These are phyloP conservation scores for Naganishia vaughanmartiniae DNA, from an alignment of 768 basidiomycete genomes.

Conservation along the genomic window DNA sequence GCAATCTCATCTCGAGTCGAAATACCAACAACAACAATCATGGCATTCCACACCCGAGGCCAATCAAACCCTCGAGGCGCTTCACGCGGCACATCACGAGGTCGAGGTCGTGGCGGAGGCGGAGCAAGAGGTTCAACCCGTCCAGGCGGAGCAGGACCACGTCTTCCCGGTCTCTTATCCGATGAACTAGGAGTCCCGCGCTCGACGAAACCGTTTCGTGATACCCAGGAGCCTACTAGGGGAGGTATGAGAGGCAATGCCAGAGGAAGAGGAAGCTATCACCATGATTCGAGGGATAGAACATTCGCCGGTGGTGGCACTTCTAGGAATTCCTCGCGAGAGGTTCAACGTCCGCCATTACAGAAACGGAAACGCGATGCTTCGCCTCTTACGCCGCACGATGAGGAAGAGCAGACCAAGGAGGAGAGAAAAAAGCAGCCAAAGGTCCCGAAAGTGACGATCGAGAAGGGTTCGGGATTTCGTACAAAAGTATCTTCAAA, in stretches of 20 bases:
- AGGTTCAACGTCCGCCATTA: background rate
- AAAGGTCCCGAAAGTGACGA: background rate
- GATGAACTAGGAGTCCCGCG: conserved; percentile 23
- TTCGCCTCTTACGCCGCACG: background rate
- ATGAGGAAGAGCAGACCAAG: background rate
- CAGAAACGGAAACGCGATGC: conserved; percentile 16
- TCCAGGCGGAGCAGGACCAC: conserved; percentile 8
- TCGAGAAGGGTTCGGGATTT: conserved; percentile 3
- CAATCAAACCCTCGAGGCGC: too few relatives aligned
- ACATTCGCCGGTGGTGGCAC: too few relatives aligned
- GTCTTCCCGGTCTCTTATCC: conserved; percentile 13
- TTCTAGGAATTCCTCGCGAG: too few relatives aligned
- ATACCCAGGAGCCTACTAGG: background rate
- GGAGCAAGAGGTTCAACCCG: background rate
- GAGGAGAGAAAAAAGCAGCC: background rate
- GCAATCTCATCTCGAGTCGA: too few relatives aligned
- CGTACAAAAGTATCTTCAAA: conserved; percentile 20
- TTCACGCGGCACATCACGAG: background rate
- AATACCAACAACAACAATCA: too few relatives aligned
- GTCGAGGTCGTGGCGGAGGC: background rate
- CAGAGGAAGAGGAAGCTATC: too few relatives aligned
- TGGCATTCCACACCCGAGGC: too few relatives aligned
- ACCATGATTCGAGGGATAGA: too few relatives aligned
- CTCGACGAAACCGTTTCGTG: background rate
- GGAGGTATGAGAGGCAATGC: too few relatives aligned